Evolutionary conservation across 2,329 filamentous ascomycete species (phyloP).

Genomic region (Decorospora gaudefroyi): DNA sequence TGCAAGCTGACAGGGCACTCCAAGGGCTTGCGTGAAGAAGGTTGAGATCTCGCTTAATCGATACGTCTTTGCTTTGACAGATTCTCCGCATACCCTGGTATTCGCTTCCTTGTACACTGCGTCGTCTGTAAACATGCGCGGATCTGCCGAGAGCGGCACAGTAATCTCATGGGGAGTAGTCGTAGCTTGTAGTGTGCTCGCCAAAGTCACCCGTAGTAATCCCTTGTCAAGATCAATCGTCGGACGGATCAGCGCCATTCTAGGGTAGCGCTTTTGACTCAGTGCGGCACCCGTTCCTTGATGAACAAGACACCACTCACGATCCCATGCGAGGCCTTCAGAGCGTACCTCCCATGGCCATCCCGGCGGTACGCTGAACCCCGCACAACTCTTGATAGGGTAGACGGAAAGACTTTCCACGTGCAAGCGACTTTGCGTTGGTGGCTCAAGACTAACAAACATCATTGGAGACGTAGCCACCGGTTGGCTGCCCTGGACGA

Average conservation of each 20-base stretch:
- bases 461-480: slow-evolving; percentile 25
- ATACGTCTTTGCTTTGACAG: slow-evolving; percentile 72
- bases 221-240: slow-evolving; percentile 70
- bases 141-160: slow-evolving; percentile 69
- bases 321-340: slow-evolving; percentile 90
- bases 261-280: slow-evolving; percentile 85
- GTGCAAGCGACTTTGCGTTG: slow-evolving; percentile 43
- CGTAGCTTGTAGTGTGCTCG: slow-evolving; percentile 43
- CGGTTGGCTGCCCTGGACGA: slow-evolving; percentile 40
- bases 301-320: slow-evolving; percentile 95
- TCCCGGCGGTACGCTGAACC: slow-evolving; percentile 68
- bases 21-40: slow-evolving; percentile 78
- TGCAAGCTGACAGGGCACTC: slow-evolving; percentile 79
- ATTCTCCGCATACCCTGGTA: slow-evolving; percentile 82
- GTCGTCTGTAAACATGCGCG: slow-evolving; percentile 57
- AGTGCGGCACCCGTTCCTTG: slow-evolving; percentile 80
- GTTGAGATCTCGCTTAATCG: slow-evolving; percentile 64
- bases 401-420: slow-evolving; percentile 66
- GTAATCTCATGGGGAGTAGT: slow-evolving; percentile 45
- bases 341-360: slow-evolving; percentile 73
- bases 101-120: slow-evolving; percentile 50
- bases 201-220: slow-evolving; percentile 64
- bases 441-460: slow-evolving; percentile 28
- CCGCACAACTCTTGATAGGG: slow-evolving; percentile 92
- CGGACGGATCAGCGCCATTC: slow-evolving; percentile 83